These are phyloP conservation scores for Neonectria ditissima DNA, from an alignment of 2,329 filamentous ascomycete species.

Conservation along the genomic window DNA sequence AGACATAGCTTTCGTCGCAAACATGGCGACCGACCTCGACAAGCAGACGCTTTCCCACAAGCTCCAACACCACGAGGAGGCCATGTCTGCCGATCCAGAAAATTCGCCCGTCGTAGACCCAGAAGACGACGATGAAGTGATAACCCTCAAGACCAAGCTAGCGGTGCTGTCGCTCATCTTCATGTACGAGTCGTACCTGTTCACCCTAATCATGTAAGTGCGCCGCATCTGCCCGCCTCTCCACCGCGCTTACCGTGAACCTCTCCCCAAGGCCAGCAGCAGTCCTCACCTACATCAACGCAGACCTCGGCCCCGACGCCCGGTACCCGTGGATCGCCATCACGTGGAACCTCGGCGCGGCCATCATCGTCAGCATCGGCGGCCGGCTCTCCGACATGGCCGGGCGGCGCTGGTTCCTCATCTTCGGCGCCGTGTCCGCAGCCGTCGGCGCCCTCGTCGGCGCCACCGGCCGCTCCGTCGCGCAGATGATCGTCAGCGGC, in stretches of 20 bases:
- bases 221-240: background rate
- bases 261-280: slow-evolving; percentile 46
- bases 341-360: slow-evolving; percentile 44
- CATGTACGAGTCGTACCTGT: slow-evolving; percentile 38
- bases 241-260: background rate
- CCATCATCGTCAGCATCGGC: slow-evolving; percentile 48
- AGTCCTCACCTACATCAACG: slow-evolving; percentile 49
- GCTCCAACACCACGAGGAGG: slow-evolving; percentile 20
- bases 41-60: slow-evolving; percentile 12
- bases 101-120: background rate
- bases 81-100: slow-evolving; percentile 7
- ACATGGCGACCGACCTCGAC: slow-evolving; percentile 14
- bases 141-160: slow-evolving; percentile 36
- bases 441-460: slow-evolving; percentile 53
- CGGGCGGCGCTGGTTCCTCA: slow-evolving; percentile 52
- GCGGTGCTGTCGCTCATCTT: slow-evolving; percentile 35
- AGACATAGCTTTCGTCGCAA: background rate
- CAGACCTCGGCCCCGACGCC: slow-evolving; percentile 49
- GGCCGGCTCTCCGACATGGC: slow-evolving; percentile 55
- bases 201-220: slow-evolving; percentile 37
- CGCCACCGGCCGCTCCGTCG: slow-evolving; percentile 52
- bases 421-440: slow-evolving; percentile 48
- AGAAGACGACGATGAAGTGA: slow-evolving; percentile 29
- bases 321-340: slow-evolving; percentile 51
- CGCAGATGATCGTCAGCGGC: slow-evolving; percentile 53